Evolutionary conservation across 1,139 yeast species (phyloP), one percentile per base, ranked within the genome.

Genomic region (Yamadazyma atmosphaerica): DNA sequence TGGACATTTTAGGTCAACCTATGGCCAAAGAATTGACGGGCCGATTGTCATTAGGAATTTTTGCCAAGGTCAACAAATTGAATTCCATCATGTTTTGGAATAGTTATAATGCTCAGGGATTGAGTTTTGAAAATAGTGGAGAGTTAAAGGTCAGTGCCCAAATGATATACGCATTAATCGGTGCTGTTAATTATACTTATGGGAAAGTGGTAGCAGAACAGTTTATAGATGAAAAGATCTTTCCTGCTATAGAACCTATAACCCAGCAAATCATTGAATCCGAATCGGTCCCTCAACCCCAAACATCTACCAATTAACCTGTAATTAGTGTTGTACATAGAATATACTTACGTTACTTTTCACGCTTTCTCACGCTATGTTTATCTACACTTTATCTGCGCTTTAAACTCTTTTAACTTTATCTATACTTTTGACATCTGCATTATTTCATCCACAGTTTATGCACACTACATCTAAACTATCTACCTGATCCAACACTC

Each of bases 41-140:
- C 7, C 73, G 78, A 38, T 60, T 62, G 45, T 58, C 77, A 3
- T 58, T 79, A 41, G 80, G 84, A 1, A 61, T 70, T 24, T 81
- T 77, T 56, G 78, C 86, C 31, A 71, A 72, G 55, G 43, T 58
- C 16, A 60, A 65, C 35, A 69, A 73, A 13, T 61, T 84, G 45
- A 77, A 74, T 50, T 59, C 74, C 13, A 64, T 77, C 29, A 74
- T 88, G 63, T 89, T 86, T 66, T 87, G 95, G 90, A 81, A 76
- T 55, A 69, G 77, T 57, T 71, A 79, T 56, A 73, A 77, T 58
- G 26, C 26, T 11, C 73, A 75, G 44, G 70, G 74, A 32, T 61
- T 75, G 44, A 73, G 72, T 32, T 80, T 81, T 50, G 74, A 73
- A 40, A 56, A 56, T 38, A 68, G 72, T 46, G 88, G 87, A 31